phyloP scores from a whole-genome alignment of 2,329 filamentous ascomycete genomes.

The Trichophyton equinum region DNA sequence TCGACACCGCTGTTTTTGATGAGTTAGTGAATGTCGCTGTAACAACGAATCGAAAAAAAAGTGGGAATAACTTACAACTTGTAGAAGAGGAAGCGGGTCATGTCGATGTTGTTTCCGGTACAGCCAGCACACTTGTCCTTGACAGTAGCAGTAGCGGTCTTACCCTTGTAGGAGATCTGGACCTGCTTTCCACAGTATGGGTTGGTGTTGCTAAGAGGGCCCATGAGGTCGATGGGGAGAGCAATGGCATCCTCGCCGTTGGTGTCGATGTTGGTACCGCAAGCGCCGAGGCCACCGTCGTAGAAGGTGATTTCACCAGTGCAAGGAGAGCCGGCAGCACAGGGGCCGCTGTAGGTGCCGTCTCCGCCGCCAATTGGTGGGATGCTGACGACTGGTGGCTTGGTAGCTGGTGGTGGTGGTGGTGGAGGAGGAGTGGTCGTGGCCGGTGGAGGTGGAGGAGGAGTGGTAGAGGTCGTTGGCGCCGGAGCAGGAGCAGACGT shows the following conservation, averaged over 20 bases:
- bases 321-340: constrained; percentile 20
- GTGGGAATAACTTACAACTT: constrained; percentile 12
- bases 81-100: constrained; percentile 27
- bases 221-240: constrained; percentile 54
- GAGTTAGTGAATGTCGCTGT: constrained; percentile 1
- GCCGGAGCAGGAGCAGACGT: background rate
- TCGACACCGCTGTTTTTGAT: constrained; percentile 20
- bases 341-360: constrained; percentile 14
- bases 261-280: constrained; percentile 51
- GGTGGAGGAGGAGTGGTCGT: constrained; percentile 12
- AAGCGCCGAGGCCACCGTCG: constrained; percentile 54
- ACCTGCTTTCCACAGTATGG: constrained; percentile 58
- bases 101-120: constrained; percentile 20
- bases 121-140: constrained; percentile 70
- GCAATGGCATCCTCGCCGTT: constrained; percentile 52
- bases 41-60: background rate
- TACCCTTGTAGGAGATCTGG: constrained; percentile 49
- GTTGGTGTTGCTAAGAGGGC: constrained; percentile 51
- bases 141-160: constrained; percentile 46
- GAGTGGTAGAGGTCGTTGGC: background rate
- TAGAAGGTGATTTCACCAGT: constrained; percentile 65
- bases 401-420: constrained; percentile 12
- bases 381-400: background rate
- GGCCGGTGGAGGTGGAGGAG: constrained; percentile 4
- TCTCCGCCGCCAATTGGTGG: constrained; percentile 11